Evolutionary conservation across 2,329 filamentous ascomycete genomes (phyloP), one percentile per base, ranked within the genome.

Genomic region (Cercospora sp.): DNA sequence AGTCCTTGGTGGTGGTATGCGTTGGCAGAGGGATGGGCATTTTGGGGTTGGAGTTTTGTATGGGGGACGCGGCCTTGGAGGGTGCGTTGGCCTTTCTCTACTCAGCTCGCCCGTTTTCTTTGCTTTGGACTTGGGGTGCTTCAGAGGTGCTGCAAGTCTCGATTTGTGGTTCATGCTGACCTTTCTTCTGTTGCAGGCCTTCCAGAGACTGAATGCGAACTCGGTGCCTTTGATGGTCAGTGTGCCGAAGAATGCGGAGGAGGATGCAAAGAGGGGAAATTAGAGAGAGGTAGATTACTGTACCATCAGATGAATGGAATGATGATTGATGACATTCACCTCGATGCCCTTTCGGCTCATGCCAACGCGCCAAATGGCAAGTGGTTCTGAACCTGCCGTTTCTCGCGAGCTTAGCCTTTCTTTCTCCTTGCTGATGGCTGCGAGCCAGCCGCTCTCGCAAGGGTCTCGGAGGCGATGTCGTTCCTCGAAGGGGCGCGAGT

Each of bases 221-320:
- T 81, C 81, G 9, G 84, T 86, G 3, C 85, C 85, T 8, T 81
- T 82, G 69, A 76, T 86, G 64, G 81, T 87, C 6, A 77, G 77
- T 48, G 84, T 87, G 39, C 85, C 85, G 2, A 86, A 86, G 79
- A 82, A 81, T 67, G 83, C 82, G 26, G 81, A 83, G 69, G 83
- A 86, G 72, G 84, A 87, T 74, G 79, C 79, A 4, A 79, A 84
- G 77, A 81, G 74, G 72, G 82, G 83, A 51, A 84, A 84, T 68
- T 79, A 77, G 68, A 72, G 67, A n/a, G 23, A 8, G 3, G 36
- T 42, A n/a, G 7, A 42, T 42, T n/a, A 42, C 36, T n/a, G 16
- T 42, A 42, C 36, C 36, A n/a, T 13, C 48, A 53, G 18, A 28
- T 13, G 48, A 13, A 53, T 26, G 55, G 8, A 59, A 59, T 36